phyloP scores from a whole-genome alignment of 2,329 filamentous ascomycete species.

The Setomelanomma holmii region DNA sequence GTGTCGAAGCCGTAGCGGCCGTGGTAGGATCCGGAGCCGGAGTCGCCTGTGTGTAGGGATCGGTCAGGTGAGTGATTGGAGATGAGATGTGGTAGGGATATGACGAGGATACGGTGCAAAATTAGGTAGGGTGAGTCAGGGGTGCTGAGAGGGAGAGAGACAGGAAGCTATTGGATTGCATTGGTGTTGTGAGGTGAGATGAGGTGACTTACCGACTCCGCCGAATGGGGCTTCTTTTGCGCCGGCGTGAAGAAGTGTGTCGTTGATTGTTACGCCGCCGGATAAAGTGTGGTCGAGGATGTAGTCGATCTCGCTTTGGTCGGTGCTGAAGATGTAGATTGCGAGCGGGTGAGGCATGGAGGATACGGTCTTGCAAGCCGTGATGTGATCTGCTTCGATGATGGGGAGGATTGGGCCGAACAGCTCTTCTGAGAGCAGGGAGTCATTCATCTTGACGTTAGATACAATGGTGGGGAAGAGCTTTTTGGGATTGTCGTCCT shows the following conservation, averaged over 20 bases:
- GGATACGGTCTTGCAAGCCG: not conserved
- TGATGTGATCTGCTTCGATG: slow-evolving; percentile 37
- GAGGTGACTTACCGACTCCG: too few species aligned
- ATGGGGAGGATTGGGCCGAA: slow-evolving; percentile 56
- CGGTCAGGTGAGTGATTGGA: too few species aligned
- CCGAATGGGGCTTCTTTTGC: not conserved
- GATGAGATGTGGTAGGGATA: too few species aligned
- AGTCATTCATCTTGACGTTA: slow-evolving; percentile 45
- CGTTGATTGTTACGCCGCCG: slow-evolving; percentile 4
- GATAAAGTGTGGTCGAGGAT: slow-evolving; percentile 1
- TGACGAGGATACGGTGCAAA: too few species aligned
- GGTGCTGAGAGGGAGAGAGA: too few species aligned
- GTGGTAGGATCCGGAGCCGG: not conserved
- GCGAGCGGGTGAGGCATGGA: not conserved
- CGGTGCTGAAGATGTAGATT: slow-evolving; percentile 1
- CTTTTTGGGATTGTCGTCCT: not conserved
- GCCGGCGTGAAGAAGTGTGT: not conserved
- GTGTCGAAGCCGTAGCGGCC: slow-evolving; percentile 1
- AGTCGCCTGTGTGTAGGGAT: too few species aligned
- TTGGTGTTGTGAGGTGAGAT: too few species aligned
- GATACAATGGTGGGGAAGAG: slow-evolving; percentile 50
- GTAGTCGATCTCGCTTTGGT: not conserved
- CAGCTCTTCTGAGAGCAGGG: slow-evolving; percentile 55
- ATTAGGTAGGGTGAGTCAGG: too few species aligned
- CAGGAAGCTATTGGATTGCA: too few species aligned